Conservation (phyloP, 23 red algal genomes). For the Chondrus crispus region DNA sequence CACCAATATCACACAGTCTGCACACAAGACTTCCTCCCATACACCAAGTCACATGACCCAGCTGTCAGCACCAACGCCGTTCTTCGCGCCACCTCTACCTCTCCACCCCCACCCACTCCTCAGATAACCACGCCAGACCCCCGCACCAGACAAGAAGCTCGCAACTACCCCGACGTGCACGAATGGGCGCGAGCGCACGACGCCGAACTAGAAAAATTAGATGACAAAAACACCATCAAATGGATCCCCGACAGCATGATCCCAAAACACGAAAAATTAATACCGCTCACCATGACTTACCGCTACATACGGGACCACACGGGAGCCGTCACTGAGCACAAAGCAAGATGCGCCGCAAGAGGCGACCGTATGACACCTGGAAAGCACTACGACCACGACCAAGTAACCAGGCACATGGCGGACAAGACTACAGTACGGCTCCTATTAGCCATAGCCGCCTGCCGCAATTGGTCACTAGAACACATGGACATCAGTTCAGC, state of each 20-base stretch:
- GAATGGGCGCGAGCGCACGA: background rate
- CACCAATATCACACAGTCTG: no score
- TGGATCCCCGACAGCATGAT: background rate
- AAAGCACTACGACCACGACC: background rate
- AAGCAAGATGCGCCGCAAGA: background rate
- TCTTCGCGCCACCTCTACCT: no score
- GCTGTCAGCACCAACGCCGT: no score
- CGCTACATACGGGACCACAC: background rate
- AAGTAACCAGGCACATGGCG: background rate
- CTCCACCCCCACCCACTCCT: no score
- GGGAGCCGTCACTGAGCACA: background rate
- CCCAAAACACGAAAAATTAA: background rate
- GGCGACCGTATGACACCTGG: conserved; percentile 2
- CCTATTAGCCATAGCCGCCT: background rate
- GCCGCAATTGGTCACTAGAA: background rate
- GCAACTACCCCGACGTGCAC: background rate
- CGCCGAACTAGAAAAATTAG: conserved; percentile 12
- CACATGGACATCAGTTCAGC: conserved; percentile 31
- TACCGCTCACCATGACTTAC: background rate
- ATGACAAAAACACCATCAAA: background rate
- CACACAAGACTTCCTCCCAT: no score
- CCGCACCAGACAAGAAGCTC: no score
- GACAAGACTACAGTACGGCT: background rate
- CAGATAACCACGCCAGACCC: no score
- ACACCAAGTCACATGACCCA: no score